Percentiles rank a stretch among this genome's conserved stretches.
phyloP scores from a whole-genome alignment of 2,329 filamentous ascomycete genomes.

The Pyricularia sp. region DNA sequence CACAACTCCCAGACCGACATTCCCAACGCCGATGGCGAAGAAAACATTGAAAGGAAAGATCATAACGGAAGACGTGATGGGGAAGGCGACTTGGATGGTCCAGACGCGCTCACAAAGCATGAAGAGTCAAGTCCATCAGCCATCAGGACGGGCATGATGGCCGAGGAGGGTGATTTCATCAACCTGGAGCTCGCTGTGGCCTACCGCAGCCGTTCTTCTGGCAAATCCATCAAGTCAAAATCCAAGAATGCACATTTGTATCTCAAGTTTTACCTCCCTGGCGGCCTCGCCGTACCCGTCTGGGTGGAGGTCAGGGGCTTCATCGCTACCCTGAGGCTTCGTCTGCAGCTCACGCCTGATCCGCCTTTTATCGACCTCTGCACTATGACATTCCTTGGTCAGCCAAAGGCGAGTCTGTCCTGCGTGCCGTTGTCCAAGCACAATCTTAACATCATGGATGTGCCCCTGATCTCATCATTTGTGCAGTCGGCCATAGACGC shows the following conservation, averaged over 20 bases:
- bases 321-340: slow-evolving; percentile 59
- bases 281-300: slow-evolving; percentile 46
- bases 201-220: slow-evolving; percentile 55
- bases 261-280: slow-evolving; percentile 59
- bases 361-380: slow-evolving; percentile 70
- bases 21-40: slow-evolving; percentile 23
- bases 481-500: slow-evolving; percentile 67
- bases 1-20: slow-evolving; percentile 49
- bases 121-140: slow-evolving; percentile 27
- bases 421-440: slow-evolving; percentile 62
- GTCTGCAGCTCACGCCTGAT: slow-evolving; percentile 65
- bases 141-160: slow-evolving; percentile 53
- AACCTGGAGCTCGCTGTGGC: slow-evolving; percentile 69
- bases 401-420: slow-evolving; percentile 62
- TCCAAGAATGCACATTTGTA: slow-evolving; percentile 66
- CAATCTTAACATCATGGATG: slow-evolving; percentile 64
- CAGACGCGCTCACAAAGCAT: slow-evolving; percentile 17
- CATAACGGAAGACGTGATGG: slow-evolving; percentile 19
- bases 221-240: slow-evolving; percentile 50
- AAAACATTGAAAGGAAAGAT: slow-evolving; percentile 29
- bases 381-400: slow-evolving; percentile 65
- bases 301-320: slow-evolving; percentile 70
- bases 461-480: slow-evolving; percentile 66
- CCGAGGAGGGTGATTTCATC: slow-evolving; percentile 67
- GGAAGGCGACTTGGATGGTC: slow-evolving; percentile 16